Evolutionary conservation across 2,329 filamentous ascomycete species (phyloP).

Genomic region (Gliomastix tumulicola): DNA sequence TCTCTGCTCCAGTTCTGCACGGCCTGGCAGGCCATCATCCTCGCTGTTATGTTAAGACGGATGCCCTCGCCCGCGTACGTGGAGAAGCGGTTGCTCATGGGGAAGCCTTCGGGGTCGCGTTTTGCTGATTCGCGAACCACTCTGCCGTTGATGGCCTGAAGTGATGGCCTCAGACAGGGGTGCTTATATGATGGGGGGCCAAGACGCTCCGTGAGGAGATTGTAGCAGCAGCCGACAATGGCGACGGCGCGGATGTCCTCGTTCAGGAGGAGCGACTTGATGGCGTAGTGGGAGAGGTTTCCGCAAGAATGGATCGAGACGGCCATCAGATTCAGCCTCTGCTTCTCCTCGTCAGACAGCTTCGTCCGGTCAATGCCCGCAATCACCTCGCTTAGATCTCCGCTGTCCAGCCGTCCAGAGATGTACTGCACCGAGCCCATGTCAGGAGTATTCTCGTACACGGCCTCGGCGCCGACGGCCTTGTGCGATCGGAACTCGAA

Average conservation of each 20-base stretch:
- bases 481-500: slow-evolving; percentile 14
- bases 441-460: slow-evolving; percentile 51
- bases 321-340: slow-evolving; percentile 61
- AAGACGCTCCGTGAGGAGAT: slow-evolving; percentile 84
- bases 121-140: slow-evolving; percentile 60
- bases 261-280: slow-evolving; percentile 80
- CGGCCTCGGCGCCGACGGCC: slow-evolving; percentile 19
- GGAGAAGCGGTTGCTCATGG: slow-evolving; percentile 71
- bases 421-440: slow-evolving; percentile 72
- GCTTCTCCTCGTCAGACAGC: slow-evolving; percentile 10
- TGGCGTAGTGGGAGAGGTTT: slow-evolving; percentile 91
- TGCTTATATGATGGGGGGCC: slow-evolving; percentile 83
- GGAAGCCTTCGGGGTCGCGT: slow-evolving; percentile 87
- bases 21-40: slow-evolving; percentile 97
- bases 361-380: slow-evolving; percentile 40
- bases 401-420: slow-evolving; percentile 65
- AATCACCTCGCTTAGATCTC: slow-evolving; percentile 64
- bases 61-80: slow-evolving; percentile 56
- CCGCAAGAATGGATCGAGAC: slow-evolving; percentile 96
- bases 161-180: slow-evolving; percentile 63
- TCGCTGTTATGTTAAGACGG: slow-evolving; percentile 86
- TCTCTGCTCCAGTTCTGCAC: slow-evolving; percentile 81
- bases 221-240: slow-evolving; percentile 98
- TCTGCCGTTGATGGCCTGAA: slow-evolving; percentile 62
- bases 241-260: slow-evolving; percentile 81